phyloP scores from a whole-genome alignment of 2,329 filamentous ascomycete genomes.

The Lomentospora prolificans region DNA sequence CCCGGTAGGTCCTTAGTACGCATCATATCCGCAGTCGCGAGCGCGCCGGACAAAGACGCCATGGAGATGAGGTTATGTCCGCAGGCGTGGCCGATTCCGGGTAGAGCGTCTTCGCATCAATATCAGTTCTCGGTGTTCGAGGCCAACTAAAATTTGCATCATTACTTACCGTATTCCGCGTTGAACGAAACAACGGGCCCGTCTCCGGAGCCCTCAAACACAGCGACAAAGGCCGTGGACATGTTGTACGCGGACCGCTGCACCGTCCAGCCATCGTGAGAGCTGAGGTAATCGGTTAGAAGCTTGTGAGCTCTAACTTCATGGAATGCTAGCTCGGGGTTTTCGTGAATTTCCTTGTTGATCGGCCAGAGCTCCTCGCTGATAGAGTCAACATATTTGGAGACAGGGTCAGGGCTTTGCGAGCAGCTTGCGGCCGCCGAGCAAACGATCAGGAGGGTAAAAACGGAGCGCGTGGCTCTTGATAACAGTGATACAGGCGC shows the following conservation, averaged over 20 bases:
- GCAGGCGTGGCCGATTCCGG: slow-evolving; percentile 41
- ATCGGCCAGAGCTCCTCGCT: slow-evolving; percentile 22
- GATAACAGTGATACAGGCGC: no score
- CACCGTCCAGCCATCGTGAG: slow-evolving; percentile 27
- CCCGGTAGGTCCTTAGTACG: neutral
- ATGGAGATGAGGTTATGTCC: slow-evolving; percentile 46
- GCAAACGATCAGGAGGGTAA: no score
- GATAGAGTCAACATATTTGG: slow-evolving; percentile 12
- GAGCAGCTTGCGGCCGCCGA: no score
- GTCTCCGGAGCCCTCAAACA: slow-evolving; percentile 24
- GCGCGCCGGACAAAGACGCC: slow-evolving; percentile 21
- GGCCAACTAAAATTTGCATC: slow-evolving; percentile 38
- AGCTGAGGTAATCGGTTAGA: slow-evolving; percentile 26
- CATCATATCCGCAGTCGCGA: neutral
- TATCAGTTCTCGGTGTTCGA: slow-evolving; percentile 30
- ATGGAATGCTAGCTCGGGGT: slow-evolving; percentile 32
- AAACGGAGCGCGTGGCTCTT: no score
- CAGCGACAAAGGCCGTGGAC: slow-evolving; percentile 32
- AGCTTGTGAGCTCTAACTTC: slow-evolving; percentile 31
- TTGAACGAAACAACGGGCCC: slow-evolving; percentile 32
- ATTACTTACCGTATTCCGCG: slow-evolving; percentile 23
- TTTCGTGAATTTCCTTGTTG: slow-evolving; percentile 32
- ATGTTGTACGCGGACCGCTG: slow-evolving; percentile 29
- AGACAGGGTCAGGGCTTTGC: no score
- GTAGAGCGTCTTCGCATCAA: slow-evolving; percentile 42